A percentile compares a stretch with the other conserved stretches of the same genome.
phyloP scores from a whole-genome alignment of 257 asterid genomes.

The Oldenlandia corymbosa region DNA sequence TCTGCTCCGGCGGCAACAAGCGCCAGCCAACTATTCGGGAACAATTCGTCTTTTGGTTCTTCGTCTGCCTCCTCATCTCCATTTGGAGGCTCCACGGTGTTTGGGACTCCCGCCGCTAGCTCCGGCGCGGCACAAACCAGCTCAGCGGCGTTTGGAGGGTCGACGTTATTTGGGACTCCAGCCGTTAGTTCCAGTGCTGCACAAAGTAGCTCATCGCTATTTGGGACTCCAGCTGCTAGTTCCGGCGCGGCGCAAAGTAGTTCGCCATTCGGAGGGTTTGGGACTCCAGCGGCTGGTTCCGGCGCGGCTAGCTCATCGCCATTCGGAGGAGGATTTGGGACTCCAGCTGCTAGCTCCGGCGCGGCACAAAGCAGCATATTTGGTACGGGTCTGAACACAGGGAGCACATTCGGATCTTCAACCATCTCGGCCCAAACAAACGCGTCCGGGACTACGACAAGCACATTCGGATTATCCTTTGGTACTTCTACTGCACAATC shows the following conservation, averaged over 20 bases:
- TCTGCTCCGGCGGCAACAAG: conserved; percentile 13
- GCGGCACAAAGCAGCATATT: neutral
- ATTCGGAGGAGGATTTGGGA: conserved; percentile 26
- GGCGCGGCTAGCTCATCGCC: conserved; percentile 34
- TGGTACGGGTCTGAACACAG: conserved; percentile 1
- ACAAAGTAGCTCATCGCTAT: conserved; percentile 25
- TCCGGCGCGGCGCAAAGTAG: no score
- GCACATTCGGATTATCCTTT: conserved; percentile 13
- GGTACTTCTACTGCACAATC: conserved; percentile 8
- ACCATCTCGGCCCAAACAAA: neutral
- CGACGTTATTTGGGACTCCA: conserved; percentile 17
- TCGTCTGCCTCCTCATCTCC: conserved; percentile 32
- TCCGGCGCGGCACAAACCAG: neutral
- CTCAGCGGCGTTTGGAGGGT: conserved; percentile 36
- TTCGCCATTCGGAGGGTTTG: conserved; percentile 36
- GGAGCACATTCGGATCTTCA: conserved; percentile 25
- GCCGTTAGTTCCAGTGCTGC: neutral
- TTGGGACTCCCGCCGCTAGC: conserved; percentile 4
- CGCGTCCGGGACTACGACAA: conserved; percentile 31
- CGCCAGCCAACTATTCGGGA: neutral
- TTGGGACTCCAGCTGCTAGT: conserved; percentile 4
- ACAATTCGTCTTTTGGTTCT: neutral
- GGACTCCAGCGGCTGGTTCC: neutral
- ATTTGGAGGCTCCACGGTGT: conserved; percentile 30
- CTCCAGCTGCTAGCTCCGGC: conserved; percentile 1